Percentiles rank a stretch among this genome's conserved stretches.
Evolutionary conservation across 2,329 filamentous ascomycete genomes (phyloP).

Genomic region (Nemania serpens): DNA sequence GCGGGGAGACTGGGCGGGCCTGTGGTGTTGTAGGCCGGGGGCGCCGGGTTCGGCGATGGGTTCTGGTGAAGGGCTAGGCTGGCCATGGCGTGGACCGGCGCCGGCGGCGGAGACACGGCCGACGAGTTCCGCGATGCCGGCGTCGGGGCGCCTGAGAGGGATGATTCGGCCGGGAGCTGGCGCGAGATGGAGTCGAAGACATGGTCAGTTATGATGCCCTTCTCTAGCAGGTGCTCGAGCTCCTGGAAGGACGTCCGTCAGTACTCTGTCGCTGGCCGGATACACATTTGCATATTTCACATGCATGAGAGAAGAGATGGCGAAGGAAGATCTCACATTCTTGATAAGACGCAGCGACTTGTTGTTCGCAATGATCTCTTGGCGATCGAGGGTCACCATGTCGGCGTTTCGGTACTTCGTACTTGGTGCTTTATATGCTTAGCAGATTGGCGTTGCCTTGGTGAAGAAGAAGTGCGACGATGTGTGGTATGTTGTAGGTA

Average conservation of each 20-base stretch:
- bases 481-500: no score
- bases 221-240: conserved; percentile 86
- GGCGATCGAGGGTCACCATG: conserved; percentile 58
- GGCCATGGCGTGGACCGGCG: conserved; percentile 46
- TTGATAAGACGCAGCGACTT: conserved; percentile 86
- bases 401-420: conserved; percentile 22
- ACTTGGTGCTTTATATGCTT: no score
- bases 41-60: conserved; percentile 46
- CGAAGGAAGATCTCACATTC: conserved; percentile 61
- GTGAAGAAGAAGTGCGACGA: no score
- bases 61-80: conserved; percentile 46
- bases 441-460: no score
- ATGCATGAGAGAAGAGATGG: background rate
- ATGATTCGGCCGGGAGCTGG: conserved; percentile 74
- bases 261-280: background rate
- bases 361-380: conserved; percentile 72
- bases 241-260: conserved; percentile 62
- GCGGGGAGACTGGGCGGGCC: conserved; percentile 41
- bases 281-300: background rate
- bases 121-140: conserved; percentile 43
- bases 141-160: conserved; percentile 57
- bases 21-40: conserved; percentile 58
- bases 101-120: conserved; percentile 40
- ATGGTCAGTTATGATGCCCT: conserved; percentile 74
- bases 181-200: conserved; percentile 76